phyloP scores from a whole-genome alignment of 495 filamentous ascomycete species.

The Neurospora sp. region DNA sequence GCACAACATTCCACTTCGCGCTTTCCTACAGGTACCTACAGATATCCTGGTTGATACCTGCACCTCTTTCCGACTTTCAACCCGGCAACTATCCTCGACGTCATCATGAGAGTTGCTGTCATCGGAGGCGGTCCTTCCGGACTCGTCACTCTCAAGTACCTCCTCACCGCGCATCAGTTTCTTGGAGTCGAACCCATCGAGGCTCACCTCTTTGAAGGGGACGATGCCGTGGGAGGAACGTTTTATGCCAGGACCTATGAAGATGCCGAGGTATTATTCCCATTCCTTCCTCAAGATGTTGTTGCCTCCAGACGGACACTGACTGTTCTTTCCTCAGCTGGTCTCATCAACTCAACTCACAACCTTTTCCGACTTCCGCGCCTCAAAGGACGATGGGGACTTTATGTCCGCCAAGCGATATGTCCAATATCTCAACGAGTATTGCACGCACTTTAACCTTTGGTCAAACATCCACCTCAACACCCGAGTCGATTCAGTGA shows the following conservation, averaged over 20 bases:
- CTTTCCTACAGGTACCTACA: neutral
- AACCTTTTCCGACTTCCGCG: conserved; percentile 31
- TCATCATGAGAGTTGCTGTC: conserved; percentile 24
- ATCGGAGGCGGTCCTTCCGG: conserved; percentile 37
- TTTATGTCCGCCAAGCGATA: conserved; percentile 26
- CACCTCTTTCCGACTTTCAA: neutral
- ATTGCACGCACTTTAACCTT: conserved; percentile 29
- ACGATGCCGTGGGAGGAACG: conserved; percentile 19
- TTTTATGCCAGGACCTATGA: conserved; percentile 26
- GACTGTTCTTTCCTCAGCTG: conserved; percentile 14
- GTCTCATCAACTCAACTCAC: conserved; percentile 34
- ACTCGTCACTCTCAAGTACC: conserved; percentile 36
- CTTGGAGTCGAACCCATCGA: conserved; percentile 26
- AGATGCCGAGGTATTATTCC: conserved; percentile 21
- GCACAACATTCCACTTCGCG: neutral
- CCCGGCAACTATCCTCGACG: neutral
- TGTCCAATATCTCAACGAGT: conserved; percentile 29
- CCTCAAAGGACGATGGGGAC: conserved; percentile 18
- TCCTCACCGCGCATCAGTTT: conserved; percentile 20
- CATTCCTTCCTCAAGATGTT: neutral
- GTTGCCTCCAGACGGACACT: neutral
- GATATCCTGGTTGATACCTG: neutral
- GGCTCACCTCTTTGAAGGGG: conserved; percentile 16
- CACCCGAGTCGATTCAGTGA: conserved; percentile 16
- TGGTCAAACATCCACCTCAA: conserved; percentile 28